Evolutionary conservation across 1,284 basidiomycete species (phyloP).

Genomic region (Malassezia arunalokei): DNA sequence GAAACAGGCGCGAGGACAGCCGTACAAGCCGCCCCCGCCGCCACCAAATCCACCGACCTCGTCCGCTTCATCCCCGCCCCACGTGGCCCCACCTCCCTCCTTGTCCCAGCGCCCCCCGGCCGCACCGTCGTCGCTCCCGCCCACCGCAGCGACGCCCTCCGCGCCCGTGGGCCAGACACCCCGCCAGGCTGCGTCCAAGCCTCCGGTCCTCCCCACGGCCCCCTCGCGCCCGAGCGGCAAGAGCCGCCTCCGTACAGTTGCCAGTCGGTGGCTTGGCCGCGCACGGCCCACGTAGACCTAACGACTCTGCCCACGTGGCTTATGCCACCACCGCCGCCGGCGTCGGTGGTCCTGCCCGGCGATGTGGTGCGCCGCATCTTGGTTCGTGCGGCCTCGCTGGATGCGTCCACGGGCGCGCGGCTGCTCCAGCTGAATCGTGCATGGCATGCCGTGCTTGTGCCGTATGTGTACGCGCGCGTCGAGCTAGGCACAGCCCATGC

Average conservation of each 20-base stretch:
- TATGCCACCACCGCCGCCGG: too few species aligned
- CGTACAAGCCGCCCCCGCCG: neutral
- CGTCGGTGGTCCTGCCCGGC: neutral
- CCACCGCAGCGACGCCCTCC: too few species aligned
- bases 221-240: neutral
- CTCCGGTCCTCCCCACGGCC: neutral
- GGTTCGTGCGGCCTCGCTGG: neutral
- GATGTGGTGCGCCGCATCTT: conserved; percentile 6
- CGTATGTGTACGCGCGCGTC: conserved; percentile 9
- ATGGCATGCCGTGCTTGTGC: neutral
- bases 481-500: conserved; percentile 6
- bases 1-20: neutral
- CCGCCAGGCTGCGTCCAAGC: neutral
- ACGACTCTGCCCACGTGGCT: too few species aligned
- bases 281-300: too few species aligned
- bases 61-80: neutral
- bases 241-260: neutral
- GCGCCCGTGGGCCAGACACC: too few species aligned
- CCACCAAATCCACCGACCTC: neutral
- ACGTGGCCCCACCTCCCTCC: neutral
- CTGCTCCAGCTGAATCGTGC: conserved; percentile 2
- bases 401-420: neutral
- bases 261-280: neutral
- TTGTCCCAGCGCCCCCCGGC: too few species aligned
- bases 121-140: too few species aligned